Conservation (phyloP, 1,139 yeast species). For the Spathaspora sp. region DNA sequence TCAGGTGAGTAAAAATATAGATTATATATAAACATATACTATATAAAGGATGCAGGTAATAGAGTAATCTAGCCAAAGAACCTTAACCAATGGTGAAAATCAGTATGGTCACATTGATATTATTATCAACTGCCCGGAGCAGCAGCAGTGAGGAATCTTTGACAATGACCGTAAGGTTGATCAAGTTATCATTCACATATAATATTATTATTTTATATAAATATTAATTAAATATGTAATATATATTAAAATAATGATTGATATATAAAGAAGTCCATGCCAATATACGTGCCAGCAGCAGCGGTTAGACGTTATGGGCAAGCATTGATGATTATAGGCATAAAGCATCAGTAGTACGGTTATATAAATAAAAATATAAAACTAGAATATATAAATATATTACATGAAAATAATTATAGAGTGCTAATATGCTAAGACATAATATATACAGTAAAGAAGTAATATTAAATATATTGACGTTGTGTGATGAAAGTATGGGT, state of each 20-base stretch:
- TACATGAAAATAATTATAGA: neutral
- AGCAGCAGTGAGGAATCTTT: conserved; percentile 4
- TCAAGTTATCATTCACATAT: conserved; percentile 1
- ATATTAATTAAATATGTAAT: too few species aligned
- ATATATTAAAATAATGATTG: neutral
- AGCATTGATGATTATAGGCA: conserved; percentile 1
- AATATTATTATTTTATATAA: neutral
- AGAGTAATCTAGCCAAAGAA: neutral
- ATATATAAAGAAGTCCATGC: neutral
- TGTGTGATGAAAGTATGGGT: conserved; percentile 3
- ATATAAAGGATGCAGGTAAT: neutral
- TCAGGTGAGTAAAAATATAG: neutral
- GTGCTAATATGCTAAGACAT: conserved; percentile 1
- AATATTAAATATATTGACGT: neutral
- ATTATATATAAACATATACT: too few species aligned
- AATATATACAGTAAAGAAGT: neutral
- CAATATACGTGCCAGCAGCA: conserved; percentile 1
- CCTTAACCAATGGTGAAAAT: neutral
- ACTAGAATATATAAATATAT: neutral
- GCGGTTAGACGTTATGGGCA: conserved; percentile 3
- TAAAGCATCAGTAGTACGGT: conserved; percentile 3
- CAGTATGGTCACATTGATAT: neutral
- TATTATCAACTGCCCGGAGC: neutral
- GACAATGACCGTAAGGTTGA: conserved; percentile 4
- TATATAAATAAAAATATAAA: neutral